phyloP scores from a whole-genome alignment of 495 filamentous ascomycete species.

The Achaetomiella virescens region DNA sequence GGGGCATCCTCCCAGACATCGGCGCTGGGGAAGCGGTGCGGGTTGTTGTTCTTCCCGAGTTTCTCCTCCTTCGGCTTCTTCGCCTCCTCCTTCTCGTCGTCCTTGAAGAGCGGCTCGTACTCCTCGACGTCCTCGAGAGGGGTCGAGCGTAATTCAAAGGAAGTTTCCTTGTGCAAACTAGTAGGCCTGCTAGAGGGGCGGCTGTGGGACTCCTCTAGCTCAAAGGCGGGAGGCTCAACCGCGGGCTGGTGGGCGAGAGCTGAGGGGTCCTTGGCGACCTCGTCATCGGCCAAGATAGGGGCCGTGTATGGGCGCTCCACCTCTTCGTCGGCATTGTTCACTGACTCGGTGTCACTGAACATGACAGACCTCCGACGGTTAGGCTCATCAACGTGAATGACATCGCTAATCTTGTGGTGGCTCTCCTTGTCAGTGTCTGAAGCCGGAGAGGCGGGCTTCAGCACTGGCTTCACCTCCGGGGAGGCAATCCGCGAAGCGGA shows the following conservation, averaged over 20 bases:
- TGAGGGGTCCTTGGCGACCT: slow-evolving; percentile 70
- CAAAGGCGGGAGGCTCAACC: slow-evolving; percentile 60
- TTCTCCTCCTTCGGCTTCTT: slow-evolving; percentile 44
- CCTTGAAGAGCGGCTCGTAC: slow-evolving; percentile 91
- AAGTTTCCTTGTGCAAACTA: slow-evolving; percentile 45
- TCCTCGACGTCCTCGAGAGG: slow-evolving; percentile 87
- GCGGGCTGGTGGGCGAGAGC: slow-evolving; percentile 53
- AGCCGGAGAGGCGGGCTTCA: slow-evolving; percentile 17
- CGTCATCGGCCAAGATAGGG: slow-evolving; percentile 91
- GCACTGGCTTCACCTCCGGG: slow-evolving; percentile 43
- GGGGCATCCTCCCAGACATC: slow-evolving; percentile 98
- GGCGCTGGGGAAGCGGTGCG: slow-evolving; percentile 82
- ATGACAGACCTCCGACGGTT: slow-evolving; percentile 55
- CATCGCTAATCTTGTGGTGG: slow-evolving; percentile 42
- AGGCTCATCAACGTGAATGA: slow-evolving; percentile 77
- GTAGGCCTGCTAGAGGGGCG: slow-evolving; percentile 66
- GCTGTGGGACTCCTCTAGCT: slow-evolving; percentile 49
- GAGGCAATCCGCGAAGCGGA: slow-evolving; percentile 65
- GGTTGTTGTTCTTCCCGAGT: slow-evolving; percentile 52
- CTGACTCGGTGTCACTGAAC: slow-evolving; percentile 47
- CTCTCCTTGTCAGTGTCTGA: slow-evolving; percentile 17
- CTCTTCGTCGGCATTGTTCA: slow-evolving; percentile 25
- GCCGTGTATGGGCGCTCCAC: slow-evolving; percentile 48
- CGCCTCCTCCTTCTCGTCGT: slow-evolving; percentile 54
- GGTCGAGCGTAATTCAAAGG: slow-evolving; percentile 49